Base-by-base conservation (phyloP, 2,329 filamentous ascomycete species). In the Neoscytalidium dimidiatum region DNA sequence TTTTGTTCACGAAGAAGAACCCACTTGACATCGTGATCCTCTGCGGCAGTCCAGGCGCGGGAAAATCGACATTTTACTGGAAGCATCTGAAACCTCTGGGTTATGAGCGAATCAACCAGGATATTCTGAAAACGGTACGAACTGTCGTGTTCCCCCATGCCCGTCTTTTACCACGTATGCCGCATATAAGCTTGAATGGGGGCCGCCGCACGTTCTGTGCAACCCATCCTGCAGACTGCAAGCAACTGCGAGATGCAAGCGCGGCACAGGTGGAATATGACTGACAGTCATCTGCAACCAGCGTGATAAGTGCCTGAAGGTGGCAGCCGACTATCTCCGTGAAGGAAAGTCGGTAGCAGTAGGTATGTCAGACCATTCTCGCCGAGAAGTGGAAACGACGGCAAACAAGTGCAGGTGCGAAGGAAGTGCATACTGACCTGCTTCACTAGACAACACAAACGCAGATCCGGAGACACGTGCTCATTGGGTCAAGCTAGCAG, bases 41-140 rank as follows among this genome's bases (percentile, higher is more conserved):
- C 75, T 94, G 92, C 72, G 95, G 95, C 1, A 92, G 91, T 53
- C 95, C 95, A 0, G 94, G 92, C 1, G 88, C 92, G 2, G 95
- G 95, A 19, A 98, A 99, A 78, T 96, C 92, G 43, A 94, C 92
- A 0, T 97, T 95, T 72, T 97, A 90, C 79, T 92, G 90, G 87
- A 88, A 85, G 67, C 81, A 91, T 68, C 81, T 98, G 38, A 84
- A 93, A 74, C 90, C 91, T 26, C 79, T 95, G 29, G 91, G 89
- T 3, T 98, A 96, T 74, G 86, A 88, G 73, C 86, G 95, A 53
- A 86, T 97, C 31, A 99, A 98, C 71, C 95, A 98, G 79, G 95
- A 98, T 77, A 86, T 84, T 1, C 83, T 97, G 52, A 97, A 96
- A 77, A 90, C 86, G 31, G 83, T 87, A 79, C 69, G 81, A 78